These are phyloP conservation scores for Populus tremula DNA, from an alignment of 345 rosid species.

Conservation along the genomic window DNA sequence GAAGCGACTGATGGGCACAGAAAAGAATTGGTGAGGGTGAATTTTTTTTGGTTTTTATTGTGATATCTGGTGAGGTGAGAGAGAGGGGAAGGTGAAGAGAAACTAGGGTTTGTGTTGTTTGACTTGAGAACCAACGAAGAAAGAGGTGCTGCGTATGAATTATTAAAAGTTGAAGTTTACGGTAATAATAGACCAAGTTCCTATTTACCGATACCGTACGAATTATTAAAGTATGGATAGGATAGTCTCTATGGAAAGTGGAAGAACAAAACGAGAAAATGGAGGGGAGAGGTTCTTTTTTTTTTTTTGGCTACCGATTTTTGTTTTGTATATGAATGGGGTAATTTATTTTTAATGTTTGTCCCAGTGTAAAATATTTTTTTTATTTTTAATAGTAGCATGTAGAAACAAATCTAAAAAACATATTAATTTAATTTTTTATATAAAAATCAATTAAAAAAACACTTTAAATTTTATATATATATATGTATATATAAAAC, in stretches of 20 bases:
- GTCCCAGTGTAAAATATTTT: no score
- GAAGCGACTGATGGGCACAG: background rate
- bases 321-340: background rate
- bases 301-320: background rate
- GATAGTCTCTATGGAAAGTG: no score
- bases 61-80: background rate
- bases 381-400: no score
- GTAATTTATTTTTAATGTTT: no score
- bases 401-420: no score
- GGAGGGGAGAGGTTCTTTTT: background rate
- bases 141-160: background rate
- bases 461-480: no score
- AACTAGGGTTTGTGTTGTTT: slow-evolving; percentile 7
- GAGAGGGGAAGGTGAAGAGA: background rate
- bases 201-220: no score
- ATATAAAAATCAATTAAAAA: no score
- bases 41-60: background rate
- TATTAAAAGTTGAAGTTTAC: background rate
- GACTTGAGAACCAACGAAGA: slow-evolving; percentile 9
- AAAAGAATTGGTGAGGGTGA: background rate
- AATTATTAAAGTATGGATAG: no score
- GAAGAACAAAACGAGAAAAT: no score
- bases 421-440: no score
- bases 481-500: no score
- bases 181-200: background rate